Evolutionary conservation across 805 yeast genomes (phyloP).

Genomic region (Saccharomycopsis capsularis): DNA sequence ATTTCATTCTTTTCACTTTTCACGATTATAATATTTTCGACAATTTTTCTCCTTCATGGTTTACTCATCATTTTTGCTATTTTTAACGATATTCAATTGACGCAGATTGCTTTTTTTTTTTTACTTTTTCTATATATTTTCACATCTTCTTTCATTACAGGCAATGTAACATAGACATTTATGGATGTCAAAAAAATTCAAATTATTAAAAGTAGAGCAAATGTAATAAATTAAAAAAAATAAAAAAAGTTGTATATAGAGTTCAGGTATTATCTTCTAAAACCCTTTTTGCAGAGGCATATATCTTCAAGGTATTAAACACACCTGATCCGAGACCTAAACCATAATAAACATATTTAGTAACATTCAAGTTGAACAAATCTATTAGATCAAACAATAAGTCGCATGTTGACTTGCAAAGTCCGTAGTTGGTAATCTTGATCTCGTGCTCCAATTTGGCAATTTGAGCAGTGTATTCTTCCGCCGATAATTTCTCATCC

Average conservation of each 20-base stretch:
- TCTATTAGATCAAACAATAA: conserved; percentile 21
- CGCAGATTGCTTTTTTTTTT: no score
- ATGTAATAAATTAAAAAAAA: no score
- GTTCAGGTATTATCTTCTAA: conserved; percentile 5
- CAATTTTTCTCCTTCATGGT: no score
- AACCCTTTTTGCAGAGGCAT: conserved; percentile 3
- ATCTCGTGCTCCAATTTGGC: conserved; percentile 4
- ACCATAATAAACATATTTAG: conserved; percentile 13
- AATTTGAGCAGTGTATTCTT: conserved; percentile 4
- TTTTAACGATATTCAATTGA: no score
- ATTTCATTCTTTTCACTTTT: no score
- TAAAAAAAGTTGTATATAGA: background rate
- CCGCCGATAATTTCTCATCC: conserved; percentile 5
- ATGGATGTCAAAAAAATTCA: background rate
- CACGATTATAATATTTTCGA: no score
- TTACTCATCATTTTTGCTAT: no score
- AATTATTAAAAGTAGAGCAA: background rate
- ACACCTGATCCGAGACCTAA: conserved; percentile 17
- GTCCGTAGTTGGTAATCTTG: conserved; percentile 1
- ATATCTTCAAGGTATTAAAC: conserved; percentile 13
- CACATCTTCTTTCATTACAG: no score
- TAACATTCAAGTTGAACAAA: conserved; percentile 10
- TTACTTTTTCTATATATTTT: no score
- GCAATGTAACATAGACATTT: no score
- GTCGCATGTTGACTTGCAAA: conserved; percentile 15